Evolutionary conservation across 352 stramenopile genomes (phyloP).

Genomic region (Pythium phragmitis): DNA sequence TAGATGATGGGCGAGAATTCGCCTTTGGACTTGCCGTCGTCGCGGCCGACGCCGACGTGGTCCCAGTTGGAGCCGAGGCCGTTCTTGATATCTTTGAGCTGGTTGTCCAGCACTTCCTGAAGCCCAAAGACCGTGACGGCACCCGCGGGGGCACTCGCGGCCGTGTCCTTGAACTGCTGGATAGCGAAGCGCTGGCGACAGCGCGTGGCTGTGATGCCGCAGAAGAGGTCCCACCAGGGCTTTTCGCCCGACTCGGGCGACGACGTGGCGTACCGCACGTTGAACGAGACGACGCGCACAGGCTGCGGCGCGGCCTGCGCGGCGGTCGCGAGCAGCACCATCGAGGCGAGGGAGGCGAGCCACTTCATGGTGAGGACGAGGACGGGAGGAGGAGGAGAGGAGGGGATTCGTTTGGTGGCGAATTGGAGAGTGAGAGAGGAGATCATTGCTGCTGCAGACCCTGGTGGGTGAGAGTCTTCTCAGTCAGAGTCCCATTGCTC

Average conservation of each 20-base stretch:
- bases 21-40: constrained; percentile 14
- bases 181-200: constrained; percentile 16
- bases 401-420: not conserved
- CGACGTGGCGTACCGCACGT: constrained; percentile 18
- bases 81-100: constrained; percentile 24
- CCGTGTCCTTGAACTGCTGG: constrained; percentile 12
- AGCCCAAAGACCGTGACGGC: constrained; percentile 23
- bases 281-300: constrained; percentile 21
- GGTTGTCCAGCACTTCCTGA: constrained; percentile 22
- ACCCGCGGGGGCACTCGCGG: constrained; percentile 5
- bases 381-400: not conserved
- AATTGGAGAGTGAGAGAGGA: not conserved
- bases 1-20: constrained; percentile 21
- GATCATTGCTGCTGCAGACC: not conserved
- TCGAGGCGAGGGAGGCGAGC: constrained; percentile 7
- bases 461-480: not conserved
- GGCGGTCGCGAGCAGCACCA: constrained; percentile 3
- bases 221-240: constrained; percentile 24
- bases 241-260: constrained; percentile 18
- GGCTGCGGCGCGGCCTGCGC: constrained; percentile 8
- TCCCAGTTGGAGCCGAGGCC: constrained; percentile 11
- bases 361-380: constrained; percentile 3
- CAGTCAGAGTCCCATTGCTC: too few relatives aligned
- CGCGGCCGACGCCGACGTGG: constrained; percentile 19
- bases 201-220: constrained; percentile 10